phyloP scores from a whole-genome alignment of 2,329 filamentous ascomycete genomes.

The Thielaviopsis ethacetica region DNA sequence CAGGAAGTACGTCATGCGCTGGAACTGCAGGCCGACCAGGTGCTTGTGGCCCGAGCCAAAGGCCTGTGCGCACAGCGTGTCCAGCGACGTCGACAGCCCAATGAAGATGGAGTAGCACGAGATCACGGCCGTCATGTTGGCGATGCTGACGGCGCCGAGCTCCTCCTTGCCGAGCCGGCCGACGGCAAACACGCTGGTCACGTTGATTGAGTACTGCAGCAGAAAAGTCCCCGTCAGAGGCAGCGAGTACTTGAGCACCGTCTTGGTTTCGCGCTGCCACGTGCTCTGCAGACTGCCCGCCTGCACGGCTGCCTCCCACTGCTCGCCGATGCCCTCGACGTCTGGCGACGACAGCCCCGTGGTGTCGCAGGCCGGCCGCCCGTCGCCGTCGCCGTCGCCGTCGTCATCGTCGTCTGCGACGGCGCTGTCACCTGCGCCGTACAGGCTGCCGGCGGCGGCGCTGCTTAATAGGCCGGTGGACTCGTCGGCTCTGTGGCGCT shows the following conservation, averaged over 20 bases:
- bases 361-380: not conserved
- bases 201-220: conserved; percentile 72
- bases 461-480: not conserved
- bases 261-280: conserved; percentile 79
- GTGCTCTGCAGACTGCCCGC: conserved; percentile 73
- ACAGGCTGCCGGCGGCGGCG: not conserved
- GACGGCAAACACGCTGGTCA: conserved; percentile 64
- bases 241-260: conserved; percentile 53
- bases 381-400: conserved; percentile 16
- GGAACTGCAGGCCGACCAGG: conserved; percentile 68
- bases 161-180: conserved; percentile 55
- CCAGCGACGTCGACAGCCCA: conserved; percentile 75
- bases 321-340: conserved; percentile 46
- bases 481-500: conserved; percentile 3
- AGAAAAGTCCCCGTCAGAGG: conserved; percentile 60
- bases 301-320: conserved; percentile 74
- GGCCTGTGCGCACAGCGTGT: conserved; percentile 85
- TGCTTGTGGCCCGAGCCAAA: conserved; percentile 84
- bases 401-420: conserved; percentile 11
- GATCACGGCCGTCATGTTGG: conserved; percentile 66
- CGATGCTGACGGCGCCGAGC: conserved; percentile 28
- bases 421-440: conserved; percentile 16
- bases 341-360: conserved; percentile 21
- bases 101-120: conserved; percentile 63
- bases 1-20: conserved; percentile 67